A percentile compares a stretch with the other conserved stretches of the same genome.
Evolutionary conservation across 352 stramenopile genomes (phyloP).

Genomic region (Vaucheria bursata): DNA sequence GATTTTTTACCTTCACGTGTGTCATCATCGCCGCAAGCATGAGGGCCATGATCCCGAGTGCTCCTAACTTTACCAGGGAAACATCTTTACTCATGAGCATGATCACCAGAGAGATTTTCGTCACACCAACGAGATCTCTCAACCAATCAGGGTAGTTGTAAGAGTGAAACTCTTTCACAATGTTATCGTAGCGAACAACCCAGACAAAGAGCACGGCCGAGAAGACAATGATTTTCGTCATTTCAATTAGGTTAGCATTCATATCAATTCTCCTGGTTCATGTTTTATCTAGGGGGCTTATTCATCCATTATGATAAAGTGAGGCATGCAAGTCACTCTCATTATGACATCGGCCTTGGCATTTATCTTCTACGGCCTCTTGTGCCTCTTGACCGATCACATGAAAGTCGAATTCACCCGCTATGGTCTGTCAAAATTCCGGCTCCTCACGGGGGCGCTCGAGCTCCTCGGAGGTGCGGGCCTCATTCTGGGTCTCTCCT

Average conservation of each 20-base stretch:
- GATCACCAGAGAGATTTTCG: not conserved
- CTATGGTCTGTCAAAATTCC: not conserved
- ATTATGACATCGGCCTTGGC: not conserved
- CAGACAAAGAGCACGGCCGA: not conserved
- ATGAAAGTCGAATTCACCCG: not conserved
- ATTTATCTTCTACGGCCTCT: not conserved
- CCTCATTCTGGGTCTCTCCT: not conserved
- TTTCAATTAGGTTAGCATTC: no score
- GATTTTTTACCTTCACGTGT: constrained; percentile 2
- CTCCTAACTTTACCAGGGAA: not conserved
- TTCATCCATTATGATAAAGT: no score
- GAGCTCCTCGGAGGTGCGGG: not conserved
- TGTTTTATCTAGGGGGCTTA: no score
- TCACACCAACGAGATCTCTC: not conserved
- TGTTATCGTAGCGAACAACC: not conserved
- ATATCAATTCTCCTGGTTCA: no score
- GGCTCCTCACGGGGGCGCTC: not conserved
- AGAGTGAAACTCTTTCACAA: not conserved
- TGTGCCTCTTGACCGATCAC: not conserved
- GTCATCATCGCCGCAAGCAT: not conserved
- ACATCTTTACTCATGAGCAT: not conserved
- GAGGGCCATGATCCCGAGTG: not conserved
- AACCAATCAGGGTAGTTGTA: not conserved
- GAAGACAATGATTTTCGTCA: no score
- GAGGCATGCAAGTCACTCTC: not conserved